These are phyloP conservation scores for Talaromyces sp. DNA, from an alignment of 2,329 filamentous ascomycete genomes.

Conservation along the genomic window DNA sequence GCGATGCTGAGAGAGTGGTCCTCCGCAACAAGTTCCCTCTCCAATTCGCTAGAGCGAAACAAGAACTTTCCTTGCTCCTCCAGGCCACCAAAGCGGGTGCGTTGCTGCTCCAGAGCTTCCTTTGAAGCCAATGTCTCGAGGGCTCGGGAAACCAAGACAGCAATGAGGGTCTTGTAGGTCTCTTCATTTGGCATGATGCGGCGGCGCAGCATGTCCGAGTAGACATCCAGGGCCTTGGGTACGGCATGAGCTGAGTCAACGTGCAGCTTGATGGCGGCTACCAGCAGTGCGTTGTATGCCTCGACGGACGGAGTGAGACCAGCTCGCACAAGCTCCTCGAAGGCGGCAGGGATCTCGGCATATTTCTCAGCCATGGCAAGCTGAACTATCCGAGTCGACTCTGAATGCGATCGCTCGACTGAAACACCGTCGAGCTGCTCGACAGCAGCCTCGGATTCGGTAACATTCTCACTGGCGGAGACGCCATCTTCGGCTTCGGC, in stretches of 20 bases:
- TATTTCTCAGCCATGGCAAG: conserved; percentile 69
- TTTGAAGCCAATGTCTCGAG: conserved; percentile 72
- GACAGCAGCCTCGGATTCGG: conserved; percentile 19
- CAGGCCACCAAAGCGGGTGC: conserved; percentile 77
- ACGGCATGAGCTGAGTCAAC: conserved; percentile 75
- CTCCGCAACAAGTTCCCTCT: conserved; percentile 78
- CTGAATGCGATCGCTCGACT: conserved; percentile 60
- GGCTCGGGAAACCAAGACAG: conserved; percentile 72
- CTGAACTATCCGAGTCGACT: conserved; percentile 72
- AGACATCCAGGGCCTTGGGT: conserved; percentile 88
- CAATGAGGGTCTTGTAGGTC: conserved; percentile 84
- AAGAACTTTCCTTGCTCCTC: conserved; percentile 80
- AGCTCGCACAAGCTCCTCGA: conserved; percentile 81
- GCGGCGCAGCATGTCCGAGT: conserved; percentile 90
- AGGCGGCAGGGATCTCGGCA: conserved; percentile 82
- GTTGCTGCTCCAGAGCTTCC: conserved; percentile 70
- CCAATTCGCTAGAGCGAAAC: conserved; percentile 80
- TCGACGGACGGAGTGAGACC: conserved; percentile 73
- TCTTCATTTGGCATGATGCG: conserved; percentile 74
- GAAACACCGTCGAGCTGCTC: conserved; percentile 44
- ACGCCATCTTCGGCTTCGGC: conserved; percentile 34
- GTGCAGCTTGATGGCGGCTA: conserved; percentile 78
- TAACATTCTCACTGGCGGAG: conserved; percentile 23
- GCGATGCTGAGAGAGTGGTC: conserved; percentile 84
- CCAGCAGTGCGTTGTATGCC: conserved; percentile 88